Conservation (phyloP, 1,284 basidiomycete genomes). For the Cryptococcus maquisensis region DNA sequence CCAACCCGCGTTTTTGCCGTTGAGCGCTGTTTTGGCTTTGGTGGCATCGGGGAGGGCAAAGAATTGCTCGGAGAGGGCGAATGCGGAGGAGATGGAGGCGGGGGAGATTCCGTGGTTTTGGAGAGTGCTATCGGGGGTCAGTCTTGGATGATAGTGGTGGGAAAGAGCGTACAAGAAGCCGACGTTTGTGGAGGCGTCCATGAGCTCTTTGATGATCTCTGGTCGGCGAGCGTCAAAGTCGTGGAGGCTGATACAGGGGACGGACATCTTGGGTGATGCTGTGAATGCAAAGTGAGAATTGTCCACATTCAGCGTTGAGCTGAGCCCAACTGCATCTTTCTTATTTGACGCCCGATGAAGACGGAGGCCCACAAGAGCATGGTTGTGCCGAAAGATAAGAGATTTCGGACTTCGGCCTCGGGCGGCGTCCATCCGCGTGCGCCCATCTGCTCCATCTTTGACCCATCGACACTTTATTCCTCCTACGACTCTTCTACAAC, state of each 20-base stretch:
- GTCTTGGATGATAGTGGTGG: neutral
- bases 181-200: slow-evolving; percentile 29
- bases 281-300: neutral
- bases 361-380: too few relatives aligned
- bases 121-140: slow-evolving; percentile 11
- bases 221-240: slow-evolving; percentile 29
- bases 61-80: slow-evolving; percentile 18
- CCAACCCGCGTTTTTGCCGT: slow-evolving; percentile 31
- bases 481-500: too few relatives aligned
- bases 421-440: too few relatives aligned
- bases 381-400: too few relatives aligned
- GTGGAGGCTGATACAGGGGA: slow-evolving; percentile 32
- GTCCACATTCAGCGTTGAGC: neutral
- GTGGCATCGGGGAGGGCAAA: slow-evolving; percentile 20
- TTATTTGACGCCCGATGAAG: too few relatives aligned
- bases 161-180: slow-evolving; percentile 27
- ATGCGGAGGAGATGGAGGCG: slow-evolving; percentile 18
- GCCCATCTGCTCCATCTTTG: too few relatives aligned
- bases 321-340: too few relatives aligned
- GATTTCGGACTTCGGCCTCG: too few relatives aligned
- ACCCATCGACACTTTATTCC: too few relatives aligned
- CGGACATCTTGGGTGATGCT: slow-evolving; percentile 15
- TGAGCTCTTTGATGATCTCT: slow-evolving; percentile 28
- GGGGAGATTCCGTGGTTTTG: slow-evolving; percentile 23
- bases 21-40: slow-evolving; percentile 20